Evolutionary conservation across 768 basidiomycete species (phyloP).

Genomic region (Suillus hirtellus): DNA sequence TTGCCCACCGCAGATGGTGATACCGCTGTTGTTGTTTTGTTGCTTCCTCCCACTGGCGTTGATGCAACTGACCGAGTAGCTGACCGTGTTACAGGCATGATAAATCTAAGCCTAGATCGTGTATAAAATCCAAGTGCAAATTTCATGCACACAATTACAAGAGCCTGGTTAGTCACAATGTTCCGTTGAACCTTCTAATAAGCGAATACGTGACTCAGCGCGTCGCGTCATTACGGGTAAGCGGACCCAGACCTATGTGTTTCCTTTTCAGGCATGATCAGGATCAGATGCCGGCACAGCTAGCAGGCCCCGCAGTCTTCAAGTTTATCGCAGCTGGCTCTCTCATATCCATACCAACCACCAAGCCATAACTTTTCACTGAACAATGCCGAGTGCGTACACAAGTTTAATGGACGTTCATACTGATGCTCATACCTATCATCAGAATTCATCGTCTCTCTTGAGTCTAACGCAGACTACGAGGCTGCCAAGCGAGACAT

Average conservation of each 20-base stretch:
- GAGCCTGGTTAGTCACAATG: neutral
- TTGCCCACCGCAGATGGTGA: constrained; percentile 2
- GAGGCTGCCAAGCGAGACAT: neutral
- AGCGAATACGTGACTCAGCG: neutral
- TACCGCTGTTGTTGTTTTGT: constrained; percentile 6
- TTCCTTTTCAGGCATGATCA: neutral
- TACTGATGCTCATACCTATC: neutral
- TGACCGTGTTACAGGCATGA: constrained; percentile 39
- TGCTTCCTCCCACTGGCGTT: constrained; percentile 8
- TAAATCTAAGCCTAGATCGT: constrained; percentile 8
- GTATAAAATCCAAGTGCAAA: neutral
- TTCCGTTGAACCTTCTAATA: neutral
- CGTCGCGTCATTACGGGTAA: neutral
- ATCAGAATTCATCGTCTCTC: constrained; percentile 5
- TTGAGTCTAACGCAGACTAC: neutral
- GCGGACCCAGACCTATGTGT: neutral
- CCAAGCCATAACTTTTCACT: neutral
- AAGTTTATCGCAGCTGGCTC: neutral
- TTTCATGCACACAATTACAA: neutral
- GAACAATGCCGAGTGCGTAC: constrained; percentile 5
- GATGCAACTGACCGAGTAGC: constrained; percentile 22
- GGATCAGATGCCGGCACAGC: neutral
- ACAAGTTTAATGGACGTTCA: neutral
- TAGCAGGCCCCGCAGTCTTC: neutral
- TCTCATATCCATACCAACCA: neutral